Conservation (phyloP, 192 early-diverging fungal genomes). For the Funneliformis geosporum region DNA sequence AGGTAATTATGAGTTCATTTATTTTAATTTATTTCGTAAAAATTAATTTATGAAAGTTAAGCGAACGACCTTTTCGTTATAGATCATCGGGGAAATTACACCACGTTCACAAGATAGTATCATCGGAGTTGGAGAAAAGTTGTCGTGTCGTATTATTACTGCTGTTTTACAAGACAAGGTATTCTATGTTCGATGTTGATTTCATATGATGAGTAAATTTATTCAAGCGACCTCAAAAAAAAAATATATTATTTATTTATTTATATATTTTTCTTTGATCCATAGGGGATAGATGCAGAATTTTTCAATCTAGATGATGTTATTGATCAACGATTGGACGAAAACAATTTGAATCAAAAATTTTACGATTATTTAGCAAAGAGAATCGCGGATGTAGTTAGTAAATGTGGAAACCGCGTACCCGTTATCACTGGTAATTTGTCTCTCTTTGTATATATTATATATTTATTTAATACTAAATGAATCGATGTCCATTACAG, state of each 20-base stretch:
- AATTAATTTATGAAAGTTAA: neutral
- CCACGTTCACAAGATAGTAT: slow-evolving; percentile 95
- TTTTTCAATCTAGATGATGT: slow-evolving; percentile 90
- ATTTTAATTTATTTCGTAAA: neutral
- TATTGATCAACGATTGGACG: slow-evolving; percentile 79
- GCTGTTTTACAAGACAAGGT: slow-evolving; percentile 72
- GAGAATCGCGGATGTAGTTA: slow-evolving; percentile 62
- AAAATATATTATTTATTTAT: neutral
- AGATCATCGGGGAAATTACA: slow-evolving; percentile 93
- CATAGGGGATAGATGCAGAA: slow-evolving; percentile 74
- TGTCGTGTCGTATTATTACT: slow-evolving; percentile 88
- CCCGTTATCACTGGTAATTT: slow-evolving; percentile 85
- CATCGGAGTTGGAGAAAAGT: slow-evolving; percentile 90
- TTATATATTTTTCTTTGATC: neutral
- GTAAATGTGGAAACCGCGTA: slow-evolving; percentile 63
- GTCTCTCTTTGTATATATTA: neutral
- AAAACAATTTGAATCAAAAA: slow-evolving; percentile 79
- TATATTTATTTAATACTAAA: neutral
- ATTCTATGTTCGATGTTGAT: neutral
- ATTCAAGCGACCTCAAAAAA: neutral
- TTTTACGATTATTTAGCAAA: slow-evolving; percentile 93
- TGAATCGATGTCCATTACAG: slow-evolving; percentile 36
- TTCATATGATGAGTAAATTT: neutral
- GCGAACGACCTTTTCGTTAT: neutral
- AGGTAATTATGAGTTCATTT: slow-evolving; percentile 61